These are phyloP conservation scores for Clonostachys solani DNA, from an alignment of 2,329 filamentous ascomycete genomes.

Conservation along the genomic window DNA sequence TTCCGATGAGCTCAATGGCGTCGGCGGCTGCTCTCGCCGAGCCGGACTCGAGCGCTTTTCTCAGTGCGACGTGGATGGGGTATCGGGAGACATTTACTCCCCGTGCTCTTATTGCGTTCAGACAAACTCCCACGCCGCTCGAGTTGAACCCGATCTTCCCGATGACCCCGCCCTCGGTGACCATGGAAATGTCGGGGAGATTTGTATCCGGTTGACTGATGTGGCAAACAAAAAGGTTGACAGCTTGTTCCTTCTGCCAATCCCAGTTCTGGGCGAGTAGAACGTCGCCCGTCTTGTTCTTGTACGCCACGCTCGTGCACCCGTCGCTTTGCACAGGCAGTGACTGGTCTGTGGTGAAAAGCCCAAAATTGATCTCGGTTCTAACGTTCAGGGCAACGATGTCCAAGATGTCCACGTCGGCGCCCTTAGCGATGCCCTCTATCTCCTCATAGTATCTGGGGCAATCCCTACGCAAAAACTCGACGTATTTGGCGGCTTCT, in stretches of 20 bases:
- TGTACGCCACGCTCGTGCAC: constrained; percentile 48
- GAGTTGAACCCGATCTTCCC: constrained; percentile 64
- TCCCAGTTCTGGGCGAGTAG: constrained; percentile 58
- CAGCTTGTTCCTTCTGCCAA: constrained; percentile 52
- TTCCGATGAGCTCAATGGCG: background rate
- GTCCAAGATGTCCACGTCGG: constrained; percentile 36
- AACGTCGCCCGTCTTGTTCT: constrained; percentile 14
- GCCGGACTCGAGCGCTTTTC: constrained; percentile 46
- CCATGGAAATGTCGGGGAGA: constrained; percentile 43
- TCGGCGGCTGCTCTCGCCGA: constrained; percentile 14
- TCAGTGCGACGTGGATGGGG: constrained; percentile 58
- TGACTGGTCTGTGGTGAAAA: constrained; percentile 27
- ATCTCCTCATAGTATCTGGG: constrained; percentile 28
- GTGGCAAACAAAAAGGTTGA: constrained; percentile 42
- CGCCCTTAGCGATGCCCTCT: constrained; percentile 47
- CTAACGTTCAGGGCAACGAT: constrained; percentile 55
- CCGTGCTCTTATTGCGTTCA: constrained; percentile 58
- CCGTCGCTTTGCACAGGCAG: constrained; percentile 34
- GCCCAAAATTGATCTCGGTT: constrained; percentile 52
- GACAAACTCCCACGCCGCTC: constrained; percentile 50
- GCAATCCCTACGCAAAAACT: constrained; percentile 3
- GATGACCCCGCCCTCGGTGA: constrained; percentile 57
- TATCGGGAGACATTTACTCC: constrained; percentile 46
- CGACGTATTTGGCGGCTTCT: background rate
- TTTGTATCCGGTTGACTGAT: constrained; percentile 29